Evolutionary conservation across 192 early-diverging fungal species (phyloP), one percentile per base, ranked within the genome.

Genomic region (Rhizophagus clarus): DNA sequence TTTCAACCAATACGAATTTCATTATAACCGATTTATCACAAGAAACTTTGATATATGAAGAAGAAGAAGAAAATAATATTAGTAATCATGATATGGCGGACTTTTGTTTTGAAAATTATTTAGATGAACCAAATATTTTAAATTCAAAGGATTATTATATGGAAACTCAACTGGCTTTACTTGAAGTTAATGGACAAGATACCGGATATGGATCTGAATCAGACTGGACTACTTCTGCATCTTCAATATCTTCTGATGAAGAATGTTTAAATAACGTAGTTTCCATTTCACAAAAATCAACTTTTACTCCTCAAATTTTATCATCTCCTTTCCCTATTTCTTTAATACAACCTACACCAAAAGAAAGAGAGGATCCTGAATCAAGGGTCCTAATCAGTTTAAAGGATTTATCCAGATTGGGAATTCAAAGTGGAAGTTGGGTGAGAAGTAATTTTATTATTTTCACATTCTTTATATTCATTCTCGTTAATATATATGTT

Each of bases 361-460:
- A 85, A 6, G 60, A 37, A 17, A 71, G 69, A 37, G 85, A 92
- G 24, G 91, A 92, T 82, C 81, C 84, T 17, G 87, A 88, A 64
- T 83, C 81, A 60, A 76, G 87, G 11, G 82, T 91, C 24, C 88
- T 87, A 83, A 85, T 92, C 14, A 82, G 87, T 74, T 81, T 91
- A 2, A 68, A 83, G 47, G 82, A 84, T 61, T 67, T 92, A 31
- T 86, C 87, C 3, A 85, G 77, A 22, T 84, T 88, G n/a, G 82
- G 86, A 28, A 85, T 87, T 11, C 89, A 89, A 40, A 92, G 91
- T 77, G 90, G 90, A 5, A 88, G 91, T 74, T 92, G 91, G 91
- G 88, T 86, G 80, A 78, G 85, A 31, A 62, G 14, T 62, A 20
- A 40, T 10, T 49, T n/a, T 31, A 63, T 80, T 73, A 61, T 63